A percentile compares a stretch with the other conserved stretches of the same genome.
These are phyloP conservation scores for Globisporangium sylvaticum DNA, from an alignment of 352 stramenopile genomes.

Conservation along the genomic window DNA sequence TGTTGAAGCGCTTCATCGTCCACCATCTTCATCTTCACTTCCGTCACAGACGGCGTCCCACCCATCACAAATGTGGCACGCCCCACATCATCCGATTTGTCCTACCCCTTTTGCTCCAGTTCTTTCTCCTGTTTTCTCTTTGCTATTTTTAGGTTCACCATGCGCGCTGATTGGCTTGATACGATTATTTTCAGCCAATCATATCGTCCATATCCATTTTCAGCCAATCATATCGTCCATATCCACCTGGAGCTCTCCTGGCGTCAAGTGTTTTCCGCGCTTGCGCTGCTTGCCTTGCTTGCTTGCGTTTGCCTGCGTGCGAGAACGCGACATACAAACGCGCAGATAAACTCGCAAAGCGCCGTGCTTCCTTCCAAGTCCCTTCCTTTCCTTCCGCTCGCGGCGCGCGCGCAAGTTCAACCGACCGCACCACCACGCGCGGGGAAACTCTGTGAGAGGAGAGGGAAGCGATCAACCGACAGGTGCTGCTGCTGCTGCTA, in stretches of 20 bases:
- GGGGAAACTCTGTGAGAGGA: not conserved
- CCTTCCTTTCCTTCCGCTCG: constrained; percentile 1
- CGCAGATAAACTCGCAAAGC: constrained; percentile 9
- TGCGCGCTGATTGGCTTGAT: not conserved
- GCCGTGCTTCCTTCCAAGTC: not conserved
- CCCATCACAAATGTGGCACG: not conserved
- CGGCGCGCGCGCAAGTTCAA: constrained; percentile 8
- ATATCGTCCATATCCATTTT: not conserved
- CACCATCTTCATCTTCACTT: too few species aligned
- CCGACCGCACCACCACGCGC: not conserved
- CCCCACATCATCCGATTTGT: not conserved
- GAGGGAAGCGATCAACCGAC: not conserved
- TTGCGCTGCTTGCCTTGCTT: not conserved
- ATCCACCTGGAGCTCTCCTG: not conserved
- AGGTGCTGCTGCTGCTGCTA: not conserved
- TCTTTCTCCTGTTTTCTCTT: not conserved
- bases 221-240: not conserved
- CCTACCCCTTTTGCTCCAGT: not conserved
- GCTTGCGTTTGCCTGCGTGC: not conserved
- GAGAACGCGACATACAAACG: constrained; percentile 12
- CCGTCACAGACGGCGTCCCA: not conserved
- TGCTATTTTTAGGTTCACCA: not conserved
- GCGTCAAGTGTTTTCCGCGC: not conserved
- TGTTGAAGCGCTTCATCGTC: too few species aligned
- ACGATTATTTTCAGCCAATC: not conserved